Conservation (phyloP, 2,329 filamentous ascomycete genomes). For the Fusarium dlaminii region DNA sequence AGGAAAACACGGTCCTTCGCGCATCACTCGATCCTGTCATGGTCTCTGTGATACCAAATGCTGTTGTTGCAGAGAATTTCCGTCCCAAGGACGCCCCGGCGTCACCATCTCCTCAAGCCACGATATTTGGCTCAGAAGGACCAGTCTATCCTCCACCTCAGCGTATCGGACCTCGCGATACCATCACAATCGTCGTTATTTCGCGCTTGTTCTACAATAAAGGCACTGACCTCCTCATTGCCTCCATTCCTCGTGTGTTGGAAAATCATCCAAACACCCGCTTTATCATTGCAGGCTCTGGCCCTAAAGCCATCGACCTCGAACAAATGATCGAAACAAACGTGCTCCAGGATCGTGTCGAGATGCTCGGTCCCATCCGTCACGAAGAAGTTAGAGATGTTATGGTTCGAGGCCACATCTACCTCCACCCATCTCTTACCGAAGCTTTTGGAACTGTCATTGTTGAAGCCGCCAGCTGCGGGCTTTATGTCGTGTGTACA, state of each 20-base stretch:
- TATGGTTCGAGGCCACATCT: conserved; percentile 97
- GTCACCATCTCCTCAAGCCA: conserved; percentile 44
- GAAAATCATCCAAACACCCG: conserved; percentile 90
- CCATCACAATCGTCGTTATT: conserved; percentile 95
- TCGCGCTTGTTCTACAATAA: conserved; percentile 99
- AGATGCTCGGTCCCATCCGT: conserved; percentile 89
- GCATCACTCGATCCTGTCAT: conserved; percentile 95
- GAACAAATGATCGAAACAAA: conserved; percentile 98
- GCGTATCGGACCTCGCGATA: conserved; percentile 81
- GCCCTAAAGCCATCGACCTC: conserved; percentile 95
- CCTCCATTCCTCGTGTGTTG: conserved; percentile 91
- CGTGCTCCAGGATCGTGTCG: conserved; percentile 90
- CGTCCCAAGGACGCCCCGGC: conserved; percentile 65
- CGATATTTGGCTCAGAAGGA: conserved; percentile 51
- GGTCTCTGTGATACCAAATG: conserved; percentile 98
- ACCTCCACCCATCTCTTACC: conserved; percentile 92
- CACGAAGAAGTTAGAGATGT: conserved; percentile 98
- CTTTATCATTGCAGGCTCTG: conserved; percentile 95
- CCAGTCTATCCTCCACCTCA: conserved; percentile 61
- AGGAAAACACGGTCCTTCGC: conserved; percentile 95
- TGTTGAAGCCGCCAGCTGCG: conserved; percentile 95
- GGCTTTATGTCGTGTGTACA: conserved; percentile 95
- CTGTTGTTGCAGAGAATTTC: conserved; percentile 96
- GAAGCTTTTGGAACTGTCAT: conserved; percentile 98
- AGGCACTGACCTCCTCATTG: conserved; percentile 95